A percentile compares a stretch with the other conserved stretches of the same genome.
Conservation (phyloP, 768 basidiomycete genomes). For the Leucosporidium scottii region DNA sequence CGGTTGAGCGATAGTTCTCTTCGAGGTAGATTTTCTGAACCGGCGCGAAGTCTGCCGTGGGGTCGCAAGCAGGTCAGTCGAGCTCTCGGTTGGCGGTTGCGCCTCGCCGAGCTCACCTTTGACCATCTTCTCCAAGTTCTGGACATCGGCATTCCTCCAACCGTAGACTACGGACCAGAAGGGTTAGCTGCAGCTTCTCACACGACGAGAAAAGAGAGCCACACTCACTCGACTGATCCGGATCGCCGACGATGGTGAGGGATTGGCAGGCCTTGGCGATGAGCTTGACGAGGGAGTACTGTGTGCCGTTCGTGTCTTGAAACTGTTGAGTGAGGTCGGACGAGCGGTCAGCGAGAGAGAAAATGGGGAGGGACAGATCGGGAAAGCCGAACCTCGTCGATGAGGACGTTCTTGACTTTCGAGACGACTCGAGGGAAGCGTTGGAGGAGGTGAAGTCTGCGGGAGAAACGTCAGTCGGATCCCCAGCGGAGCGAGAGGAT, state of each 20-base stretch:
- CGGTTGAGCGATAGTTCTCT: slow-evolving; percentile 80
- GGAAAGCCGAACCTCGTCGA: slow-evolving; percentile 23
- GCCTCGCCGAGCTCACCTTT: slow-evolving; percentile 46
- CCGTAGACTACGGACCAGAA: slow-evolving; percentile 54
- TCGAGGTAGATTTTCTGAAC: slow-evolving; percentile 68
- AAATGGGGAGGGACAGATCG: background rate
- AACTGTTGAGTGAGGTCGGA: slow-evolving; percentile 62
- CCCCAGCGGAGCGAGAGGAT: background rate
- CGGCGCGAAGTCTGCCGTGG: slow-evolving; percentile 54
- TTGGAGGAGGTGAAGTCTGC: slow-evolving; percentile 44
- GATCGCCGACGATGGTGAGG: slow-evolving; percentile 79
- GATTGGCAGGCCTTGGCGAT: slow-evolving; percentile 54
- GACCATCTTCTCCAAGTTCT: slow-evolving; percentile 66
- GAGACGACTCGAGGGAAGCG: slow-evolving; percentile 49
- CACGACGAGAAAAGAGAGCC: background rate
- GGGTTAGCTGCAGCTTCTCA: slow-evolving; percentile 5
- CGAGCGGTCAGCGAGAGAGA: background rate
- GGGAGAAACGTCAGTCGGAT: background rate
- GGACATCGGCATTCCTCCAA: slow-evolving; percentile 68
- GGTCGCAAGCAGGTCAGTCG: background rate
- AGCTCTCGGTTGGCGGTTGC: too few species aligned
- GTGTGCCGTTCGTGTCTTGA: slow-evolving; percentile 73
- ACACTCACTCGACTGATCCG: slow-evolving; percentile 71
- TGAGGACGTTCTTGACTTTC: slow-evolving; percentile 58
- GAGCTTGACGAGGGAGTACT: slow-evolving; percentile 69